Evolutionary conservation across 345 rosid genomes (phyloP), one percentile per base, ranked within the genome.

Genomic region (Cochlearia excelsa): DNA sequence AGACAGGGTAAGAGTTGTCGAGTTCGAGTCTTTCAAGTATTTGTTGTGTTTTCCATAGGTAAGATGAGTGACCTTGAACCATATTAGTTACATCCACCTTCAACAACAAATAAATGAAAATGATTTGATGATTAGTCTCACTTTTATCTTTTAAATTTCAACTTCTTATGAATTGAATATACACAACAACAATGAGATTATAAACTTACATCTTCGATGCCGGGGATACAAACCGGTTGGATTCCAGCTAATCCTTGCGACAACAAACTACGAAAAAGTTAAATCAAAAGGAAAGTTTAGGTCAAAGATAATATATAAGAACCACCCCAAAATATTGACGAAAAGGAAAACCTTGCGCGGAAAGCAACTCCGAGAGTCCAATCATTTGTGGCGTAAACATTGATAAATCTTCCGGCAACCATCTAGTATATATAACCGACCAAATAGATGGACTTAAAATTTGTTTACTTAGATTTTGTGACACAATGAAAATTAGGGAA

Each of bases 281-380:
- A 37, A 5, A 33, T 2, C 35, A 33, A 33, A 33, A 16, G 23
- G 23, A 38, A 57, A 43, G 29, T 26, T 57, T 10, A 23, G 30
- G 26, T 34, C 42, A 57, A 50, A 1, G 43, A 8, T 4, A 9
- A 11, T 7, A 30, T 2, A 0, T 5, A 35, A 44, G 10, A 29
- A 41, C 26, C 7, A 1, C 7, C 7, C 6, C 6, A 10, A 23
- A 29, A 35, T 3, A 6, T 28, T 34, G 59, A 10, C 4, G 46
- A 6, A 55, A 28, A 3, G 40, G 27, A 11, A 28, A 79, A 93
- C 99, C 91, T 93, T 35, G 97, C 97, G 30, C 97, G 99, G 67
- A 89, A 89, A 47, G 95, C 95, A 68, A 93, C 73, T 57, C 90
- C 99, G 40, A 93, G 97, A 30, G 74, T 93, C 99, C 99, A 93